phyloP scores from a whole-genome alignment of 75 land plant species.

The Azolla pinnata region DNA sequence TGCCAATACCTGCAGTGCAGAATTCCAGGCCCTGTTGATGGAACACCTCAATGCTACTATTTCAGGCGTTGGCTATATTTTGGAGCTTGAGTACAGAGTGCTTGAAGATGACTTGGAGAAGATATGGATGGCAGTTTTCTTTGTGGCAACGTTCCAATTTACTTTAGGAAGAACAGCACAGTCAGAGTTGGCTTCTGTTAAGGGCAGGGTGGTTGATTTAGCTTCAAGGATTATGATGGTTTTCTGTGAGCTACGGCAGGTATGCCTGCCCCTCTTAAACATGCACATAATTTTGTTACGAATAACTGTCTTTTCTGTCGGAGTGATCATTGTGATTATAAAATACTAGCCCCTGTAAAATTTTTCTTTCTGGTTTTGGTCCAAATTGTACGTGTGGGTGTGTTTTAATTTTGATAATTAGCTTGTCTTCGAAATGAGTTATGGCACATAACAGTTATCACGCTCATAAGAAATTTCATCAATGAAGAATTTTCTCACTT shows the following conservation, averaged over 20 bases:
- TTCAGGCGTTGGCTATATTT: constrained; percentile 31
- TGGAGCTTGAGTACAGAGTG: constrained; percentile 75
- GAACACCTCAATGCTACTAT: constrained; percentile 37
- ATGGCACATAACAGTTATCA: background rate
- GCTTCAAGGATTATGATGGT: constrained; percentile 33
- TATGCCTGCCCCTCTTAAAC: constrained; percentile 4
- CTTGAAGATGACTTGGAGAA: constrained; percentile 37
- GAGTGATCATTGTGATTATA: background rate
- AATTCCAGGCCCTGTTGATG: background rate
- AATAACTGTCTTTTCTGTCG: background rate
- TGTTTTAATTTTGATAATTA: background rate
- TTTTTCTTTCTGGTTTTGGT: no score
- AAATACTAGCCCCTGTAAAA: no score
- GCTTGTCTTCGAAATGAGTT: background rate
- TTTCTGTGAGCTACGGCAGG: constrained; percentile 81
- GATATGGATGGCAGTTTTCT: constrained; percentile 55
- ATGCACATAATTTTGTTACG: background rate
- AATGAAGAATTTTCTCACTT: no score
- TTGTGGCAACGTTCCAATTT: constrained; percentile 16
- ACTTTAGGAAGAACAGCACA: constrained; percentile 1
- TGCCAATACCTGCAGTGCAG: background rate
- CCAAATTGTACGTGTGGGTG: no score
- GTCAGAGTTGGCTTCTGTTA: background rate
- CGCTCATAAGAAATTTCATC: no score
- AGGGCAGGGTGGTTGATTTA: constrained; percentile 15